A percentile compares a stretch with the other conserved stretches of the same genome.
Conservation (phyloP, 371 early-diverging fungal species). For the Entomophthora muscae region DNA sequence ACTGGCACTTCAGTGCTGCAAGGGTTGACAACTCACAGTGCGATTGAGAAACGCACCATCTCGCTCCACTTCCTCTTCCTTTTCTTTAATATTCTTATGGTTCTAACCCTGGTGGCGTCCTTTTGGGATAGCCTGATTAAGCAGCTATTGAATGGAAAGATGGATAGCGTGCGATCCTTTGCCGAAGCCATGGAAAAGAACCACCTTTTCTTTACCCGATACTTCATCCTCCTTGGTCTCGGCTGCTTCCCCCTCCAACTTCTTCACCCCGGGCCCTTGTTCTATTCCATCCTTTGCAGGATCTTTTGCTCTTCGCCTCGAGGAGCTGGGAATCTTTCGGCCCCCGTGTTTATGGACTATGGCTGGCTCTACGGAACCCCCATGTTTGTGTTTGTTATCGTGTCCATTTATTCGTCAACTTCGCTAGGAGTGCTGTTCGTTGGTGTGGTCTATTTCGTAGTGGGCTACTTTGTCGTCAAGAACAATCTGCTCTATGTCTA, state of each 20-base stretch:
- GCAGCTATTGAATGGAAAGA: conserved; percentile 43
- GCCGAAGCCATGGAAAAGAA: conserved; percentile 47
- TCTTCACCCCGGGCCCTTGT: conserved; percentile 22
- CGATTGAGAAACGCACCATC: conserved; percentile 40
- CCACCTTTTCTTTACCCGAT: conserved; percentile 61
- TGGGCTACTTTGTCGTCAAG: conserved; percentile 57
- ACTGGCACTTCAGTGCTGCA: conserved; percentile 35
- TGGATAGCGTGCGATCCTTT: conserved; percentile 41
- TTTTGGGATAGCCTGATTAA: conserved; percentile 26
- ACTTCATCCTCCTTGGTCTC: conserved; percentile 45
- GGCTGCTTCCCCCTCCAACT: conserved; percentile 28
- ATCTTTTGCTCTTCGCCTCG: conserved; percentile 48
- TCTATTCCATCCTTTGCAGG: conserved; percentile 11
- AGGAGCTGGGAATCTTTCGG: conserved; percentile 28
- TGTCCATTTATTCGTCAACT: conserved; percentile 73
- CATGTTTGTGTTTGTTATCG: conserved; percentile 65
- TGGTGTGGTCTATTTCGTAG: conserved; percentile 50
- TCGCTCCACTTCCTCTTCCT: conserved; percentile 73
- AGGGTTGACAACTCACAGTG: conserved; percentile 34
- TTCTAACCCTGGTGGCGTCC: conserved; percentile 62
- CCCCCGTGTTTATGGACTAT: conserved; percentile 40
- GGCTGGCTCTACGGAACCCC: conserved; percentile 49
- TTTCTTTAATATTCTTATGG: conserved; percentile 70
- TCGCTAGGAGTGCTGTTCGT: conserved; percentile 70
- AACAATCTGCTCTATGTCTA: conserved; percentile 65